These are phyloP conservation scores for Colletotrichum liaoningense DNA, from an alignment of 2,329 filamentous ascomycete species.

Conservation along the genomic window DNA sequence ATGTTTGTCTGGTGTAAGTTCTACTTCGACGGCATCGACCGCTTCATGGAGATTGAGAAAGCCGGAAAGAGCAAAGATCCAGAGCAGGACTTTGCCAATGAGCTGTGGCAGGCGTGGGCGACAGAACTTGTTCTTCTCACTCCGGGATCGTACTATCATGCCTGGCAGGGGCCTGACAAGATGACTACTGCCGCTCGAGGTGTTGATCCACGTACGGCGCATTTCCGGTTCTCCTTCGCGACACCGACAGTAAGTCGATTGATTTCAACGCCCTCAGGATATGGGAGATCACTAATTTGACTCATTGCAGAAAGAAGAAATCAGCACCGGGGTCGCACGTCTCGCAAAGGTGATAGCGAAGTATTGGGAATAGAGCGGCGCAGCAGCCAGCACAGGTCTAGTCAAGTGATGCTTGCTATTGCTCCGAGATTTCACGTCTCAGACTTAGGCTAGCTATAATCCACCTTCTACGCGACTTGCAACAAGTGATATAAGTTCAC, in stretches of 20 bases:
- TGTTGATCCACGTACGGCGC: slow-evolving; percentile 38
- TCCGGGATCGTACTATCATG: slow-evolving; percentile 46
- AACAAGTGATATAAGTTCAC: too few relatives aligned
- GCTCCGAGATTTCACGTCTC: not conserved
- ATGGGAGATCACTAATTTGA: not conserved
- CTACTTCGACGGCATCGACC: slow-evolving; percentile 37
- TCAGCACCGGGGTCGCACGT: slow-evolving; percentile 31
- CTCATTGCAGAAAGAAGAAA: slow-evolving; percentile 32
- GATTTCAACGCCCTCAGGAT: not conserved
- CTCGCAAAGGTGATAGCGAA: slow-evolving; percentile 18
- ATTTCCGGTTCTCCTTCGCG: slow-evolving; percentile 44
- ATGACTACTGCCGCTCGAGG: slow-evolving; percentile 40
- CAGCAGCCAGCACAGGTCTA: not conserved
- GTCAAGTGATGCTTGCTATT: not conserved
- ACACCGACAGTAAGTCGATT: slow-evolving; percentile 41
- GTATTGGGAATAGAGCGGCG: slow-evolving; percentile 2
- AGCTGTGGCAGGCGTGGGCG: slow-evolving; percentile 38
- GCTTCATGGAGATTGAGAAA: slow-evolving; percentile 39
- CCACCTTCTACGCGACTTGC: too few relatives aligned
- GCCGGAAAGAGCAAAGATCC: slow-evolving; percentile 33
- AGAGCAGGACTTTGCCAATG: slow-evolving; percentile 40
- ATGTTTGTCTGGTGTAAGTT: slow-evolving; percentile 48
- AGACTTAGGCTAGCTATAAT: not conserved
- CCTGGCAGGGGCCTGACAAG: slow-evolving; percentile 44
- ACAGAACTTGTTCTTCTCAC: slow-evolving; percentile 41